A percentile compares a stretch with the other conserved stretches of the same genome.
Conservation (phyloP, 1,284 basidiomycete genomes). For the Baeospora myosura region DNA sequence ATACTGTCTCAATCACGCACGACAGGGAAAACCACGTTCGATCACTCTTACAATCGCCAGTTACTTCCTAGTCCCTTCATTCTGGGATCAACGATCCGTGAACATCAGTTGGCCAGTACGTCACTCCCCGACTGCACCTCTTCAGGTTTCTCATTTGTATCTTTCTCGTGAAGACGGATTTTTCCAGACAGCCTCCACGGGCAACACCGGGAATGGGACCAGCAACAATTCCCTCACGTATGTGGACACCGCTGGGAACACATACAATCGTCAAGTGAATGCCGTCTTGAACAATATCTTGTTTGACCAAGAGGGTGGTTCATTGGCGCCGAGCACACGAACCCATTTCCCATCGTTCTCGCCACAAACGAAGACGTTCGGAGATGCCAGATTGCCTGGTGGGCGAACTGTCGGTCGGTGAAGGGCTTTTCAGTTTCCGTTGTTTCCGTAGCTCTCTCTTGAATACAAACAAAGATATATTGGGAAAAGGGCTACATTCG, state of each 20-base stretch:
- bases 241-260: conserved; percentile 51
- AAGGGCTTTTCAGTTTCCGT: no score
- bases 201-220: conserved; percentile 61
- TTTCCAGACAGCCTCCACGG: conserved; percentile 37
- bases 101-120: conserved; percentile 53
- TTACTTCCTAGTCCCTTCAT: conserved; percentile 54
- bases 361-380: neutral
- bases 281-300: conserved; percentile 56
- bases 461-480: no score
- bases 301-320: conserved; percentile 51
- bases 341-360: neutral
- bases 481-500: no score
- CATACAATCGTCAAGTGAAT: conserved; percentile 53
- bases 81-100: conserved; percentile 46
- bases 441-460: no score
- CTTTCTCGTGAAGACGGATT: conserved; percentile 37
- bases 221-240: conserved; percentile 64
- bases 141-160: conserved; percentile 1
- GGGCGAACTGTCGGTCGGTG: neutral
- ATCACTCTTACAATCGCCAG: conserved; percentile 61
- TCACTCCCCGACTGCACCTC: neutral
- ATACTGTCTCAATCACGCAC: neutral
- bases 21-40: conserved; percentile 46
- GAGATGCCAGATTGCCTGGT: conserved; percentile 1
- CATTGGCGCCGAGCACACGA: conserved; percentile 29